Base-by-base conservation (phyloP, 2,329 filamentous ascomycete species). In the Exophiala mesophila region DNA sequence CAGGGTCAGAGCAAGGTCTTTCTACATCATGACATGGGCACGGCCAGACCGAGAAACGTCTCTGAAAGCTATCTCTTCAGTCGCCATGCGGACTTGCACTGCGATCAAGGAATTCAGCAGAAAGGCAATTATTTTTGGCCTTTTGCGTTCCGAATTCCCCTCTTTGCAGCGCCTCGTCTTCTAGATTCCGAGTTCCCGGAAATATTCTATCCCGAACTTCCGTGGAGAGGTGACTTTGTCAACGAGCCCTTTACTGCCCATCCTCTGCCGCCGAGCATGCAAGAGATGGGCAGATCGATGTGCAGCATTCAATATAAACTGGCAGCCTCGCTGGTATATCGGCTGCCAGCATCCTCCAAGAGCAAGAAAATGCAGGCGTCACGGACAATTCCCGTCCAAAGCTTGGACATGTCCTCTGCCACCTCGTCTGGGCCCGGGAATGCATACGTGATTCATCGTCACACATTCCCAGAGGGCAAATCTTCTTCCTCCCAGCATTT, bases 251-350 rank as follows among this genome's bases (percentile, higher is more conserved):
- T 8, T n/a, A 28, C 8, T 8, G 24, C 24, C 16, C 45, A 48
- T 19, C 45, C 40, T 41, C 45, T 48, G 3, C 45, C 45, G 7
- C 45, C 45, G 16, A 48, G 40, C 19, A 44, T 48, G 36, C 17
- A 5, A 1, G 19, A 42, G 2, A 26, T 16, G 1, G 44, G 44
- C 7, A 23, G 10, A 3, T 47, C 43, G n/a, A 12, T 32, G 12
- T 43, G 44, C 36, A 19, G 8, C 18, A 36, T 47, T 2, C n/a
- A 32, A 3, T 47, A 47, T 29, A 21, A 13, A 5, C 40, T 47
- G 10, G 29, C 36, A 15, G 44, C 44, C n/a, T 32, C 20, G 7
- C 40, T 47, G 4, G 13, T 13, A 4, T 35, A 40, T 23, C 8
- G 10, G 18, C 5, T 12, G 24, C 18, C 5, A 5, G 23, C 3